phyloP scores from a whole-genome alignment of 768 basidiomycete genomes.

The Ephemerocybe angulata region DNA sequence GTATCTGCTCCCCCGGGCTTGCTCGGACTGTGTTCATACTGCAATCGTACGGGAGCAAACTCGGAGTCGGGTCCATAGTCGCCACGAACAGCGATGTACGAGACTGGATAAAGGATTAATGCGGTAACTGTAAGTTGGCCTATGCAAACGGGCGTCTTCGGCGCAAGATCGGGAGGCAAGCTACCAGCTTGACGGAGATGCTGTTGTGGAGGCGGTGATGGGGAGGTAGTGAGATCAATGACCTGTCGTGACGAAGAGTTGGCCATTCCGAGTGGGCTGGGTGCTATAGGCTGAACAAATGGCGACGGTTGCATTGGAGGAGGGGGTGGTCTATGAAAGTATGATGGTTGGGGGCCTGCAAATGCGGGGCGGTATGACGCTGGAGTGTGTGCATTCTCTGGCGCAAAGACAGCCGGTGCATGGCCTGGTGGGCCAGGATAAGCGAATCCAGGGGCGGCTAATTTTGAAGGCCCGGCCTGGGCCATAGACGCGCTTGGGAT shows the following conservation, averaged over 20 bases:
- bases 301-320: conserved; percentile 19
- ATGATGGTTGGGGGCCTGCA: conserved; percentile 4
- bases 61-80: conserved; percentile 47
- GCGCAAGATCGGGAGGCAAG: conserved; percentile 59
- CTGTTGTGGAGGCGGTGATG: conserved; percentile 45
- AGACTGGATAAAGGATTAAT: conserved; percentile 77
- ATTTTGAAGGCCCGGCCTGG: neutral
- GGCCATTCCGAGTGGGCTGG: conserved; percentile 7
- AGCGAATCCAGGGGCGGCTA: conserved; percentile 13
- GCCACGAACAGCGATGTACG: conserved; percentile 54
- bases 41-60: conserved; percentile 67
- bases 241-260: conserved; percentile 40
- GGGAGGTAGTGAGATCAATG: conserved; percentile 74
- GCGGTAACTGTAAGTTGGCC: conserved; percentile 81
- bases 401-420: neutral
- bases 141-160: conserved; percentile 85
- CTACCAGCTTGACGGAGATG: conserved; percentile 21
- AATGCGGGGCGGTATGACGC: conserved; percentile 10
- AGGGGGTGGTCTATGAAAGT: conserved; percentile 21
- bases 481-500: neutral
- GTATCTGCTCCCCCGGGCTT: conserved; percentile 61
- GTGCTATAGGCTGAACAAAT: conserved; percentile 6
- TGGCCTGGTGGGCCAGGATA: neutral
- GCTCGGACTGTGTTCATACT: conserved; percentile 63
- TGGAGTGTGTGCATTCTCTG: neutral